A percentile compares a stretch with the other conserved stretches of the same genome.
phyloP scores from a whole-genome alignment of 441 rosid genomes.

The California macrophylla region DNA sequence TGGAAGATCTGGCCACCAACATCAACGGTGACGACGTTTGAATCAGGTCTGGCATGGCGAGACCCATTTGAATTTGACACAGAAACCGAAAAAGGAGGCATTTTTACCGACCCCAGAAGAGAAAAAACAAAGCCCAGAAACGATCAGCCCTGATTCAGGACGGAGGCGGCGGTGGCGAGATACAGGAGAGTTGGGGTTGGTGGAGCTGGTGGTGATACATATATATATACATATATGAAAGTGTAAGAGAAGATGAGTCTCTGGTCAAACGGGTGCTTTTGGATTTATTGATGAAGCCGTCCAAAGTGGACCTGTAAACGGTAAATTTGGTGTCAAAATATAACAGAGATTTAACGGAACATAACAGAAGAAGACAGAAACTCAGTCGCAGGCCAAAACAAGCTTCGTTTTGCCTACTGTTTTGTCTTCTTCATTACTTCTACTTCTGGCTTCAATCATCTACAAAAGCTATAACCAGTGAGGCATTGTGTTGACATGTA shows the following conservation, averaged over 20 bases:
- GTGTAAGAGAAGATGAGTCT: too few species aligned
- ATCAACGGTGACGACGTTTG: constrained; percentile 46
- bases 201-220: background rate
- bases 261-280: background rate
- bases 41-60: constrained; percentile 1
- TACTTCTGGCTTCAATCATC: background rate
- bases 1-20: constrained; percentile 84
- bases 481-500: too few species aligned
- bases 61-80: background rate
- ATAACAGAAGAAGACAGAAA: background rate
- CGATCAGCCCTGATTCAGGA: background rate
- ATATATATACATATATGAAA: too few species aligned
- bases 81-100: background rate
- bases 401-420: background rate
- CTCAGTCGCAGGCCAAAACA: background rate
- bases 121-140: background rate
- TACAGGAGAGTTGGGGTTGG: background rate
- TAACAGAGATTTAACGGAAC: background rate
- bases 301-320: background rate
- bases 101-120: background rate
- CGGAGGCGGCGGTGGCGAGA: background rate
- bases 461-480: too few species aligned
- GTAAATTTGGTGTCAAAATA: background rate
- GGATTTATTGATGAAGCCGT: background rate
- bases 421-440: background rate